Evolutionary conservation across 371 early-diverging fungal genomes (phyloP).

Genomic region (Mortierella sp.): DNA sequence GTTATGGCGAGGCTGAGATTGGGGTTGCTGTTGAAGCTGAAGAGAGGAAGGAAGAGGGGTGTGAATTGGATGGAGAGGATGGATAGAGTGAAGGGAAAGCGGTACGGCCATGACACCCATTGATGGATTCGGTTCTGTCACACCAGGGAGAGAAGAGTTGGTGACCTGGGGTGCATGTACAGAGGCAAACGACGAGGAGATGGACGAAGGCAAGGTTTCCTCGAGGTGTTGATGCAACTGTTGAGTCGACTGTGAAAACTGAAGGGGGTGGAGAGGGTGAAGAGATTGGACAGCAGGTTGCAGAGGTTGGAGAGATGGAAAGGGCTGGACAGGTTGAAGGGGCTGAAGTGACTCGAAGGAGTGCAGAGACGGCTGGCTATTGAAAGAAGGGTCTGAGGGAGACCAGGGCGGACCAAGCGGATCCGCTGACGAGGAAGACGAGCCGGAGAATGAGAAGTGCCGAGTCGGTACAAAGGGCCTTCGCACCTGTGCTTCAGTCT

Average conservation of each 20-base stretch:
- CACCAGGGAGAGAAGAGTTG: background rate
- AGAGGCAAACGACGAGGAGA: constrained; percentile 2
- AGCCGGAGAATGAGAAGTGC: constrained; percentile 9
- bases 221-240: constrained; percentile 6
- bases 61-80: constrained; percentile 11
- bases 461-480: constrained; percentile 8
- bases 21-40: constrained; percentile 11
- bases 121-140: constrained; percentile 9
- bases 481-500: constrained; percentile 4
- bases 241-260: background rate
- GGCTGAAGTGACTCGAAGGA: too few relatives aligned
- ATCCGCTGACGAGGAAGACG: too few relatives aligned
- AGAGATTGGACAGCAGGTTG: too few relatives aligned
- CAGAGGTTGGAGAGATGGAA: too few relatives aligned
- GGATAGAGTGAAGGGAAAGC: constrained; percentile 21
- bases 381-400: too few relatives aligned
- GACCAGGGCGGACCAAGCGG: too few relatives aligned
- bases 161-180: background rate
- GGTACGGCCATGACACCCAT: constrained; percentile 43
- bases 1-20: constrained; percentile 9
- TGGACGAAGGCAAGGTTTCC: background rate
- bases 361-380: too few relatives aligned
- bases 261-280: constrained; percentile 9
- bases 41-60: background rate
- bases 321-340: too few relatives aligned